Base-by-base conservation (phyloP, 306 rosid genomes). In the Sesbania bispinosa region DNA sequence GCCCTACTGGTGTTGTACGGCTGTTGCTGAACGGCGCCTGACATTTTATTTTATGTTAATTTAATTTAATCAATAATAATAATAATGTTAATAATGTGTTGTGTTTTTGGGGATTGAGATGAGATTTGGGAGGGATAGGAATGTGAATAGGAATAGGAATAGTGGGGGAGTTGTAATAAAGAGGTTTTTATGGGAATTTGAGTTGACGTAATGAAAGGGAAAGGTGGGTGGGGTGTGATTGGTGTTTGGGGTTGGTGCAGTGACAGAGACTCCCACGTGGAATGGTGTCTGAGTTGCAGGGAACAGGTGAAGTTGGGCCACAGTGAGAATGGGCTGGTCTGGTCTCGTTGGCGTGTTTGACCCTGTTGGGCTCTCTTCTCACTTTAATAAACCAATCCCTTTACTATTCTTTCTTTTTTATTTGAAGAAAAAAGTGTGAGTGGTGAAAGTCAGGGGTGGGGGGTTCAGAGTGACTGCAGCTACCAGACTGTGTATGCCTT, bases 261-360 rank as follows among this genome's bases (percentile, higher is more conserved):
- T 71, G 83, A 73, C 77, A 69, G 81, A 43, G 81, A 70, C 35
- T 67, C 86, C 78, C 94, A 88, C 90, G 92, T 90, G 90, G 90
- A 80, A 26, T 64, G 80, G 87, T 93, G 97, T 88, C 96, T 71
- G 79, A 77, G 85, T 57, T 2, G 90, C 80, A 85, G 97, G 97
- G 85, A 86, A 87, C 92, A 90, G 82, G 62, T 75, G 67, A 26
- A 63, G 75, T 66, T 84, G 83, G 80, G 73, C 76, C 78, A 71
- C 72, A 59, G 60, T 13, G 26, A 68, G 55, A 14, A 75, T 55
- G 81, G 79, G 76, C 67, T 36, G 16, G 55, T 20, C 8, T 30
- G 72, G 64, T 71, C 47, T 80, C 55, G 60, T 35, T 84, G 87
- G 67, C 85, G 90, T 88, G 87, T 88, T 86, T 84, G 87, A 84